Evolutionary conservation across 2,329 filamentous ascomycete genomes (phyloP).

Genomic region (Aspergillus brunneoviolaceus): DNA sequence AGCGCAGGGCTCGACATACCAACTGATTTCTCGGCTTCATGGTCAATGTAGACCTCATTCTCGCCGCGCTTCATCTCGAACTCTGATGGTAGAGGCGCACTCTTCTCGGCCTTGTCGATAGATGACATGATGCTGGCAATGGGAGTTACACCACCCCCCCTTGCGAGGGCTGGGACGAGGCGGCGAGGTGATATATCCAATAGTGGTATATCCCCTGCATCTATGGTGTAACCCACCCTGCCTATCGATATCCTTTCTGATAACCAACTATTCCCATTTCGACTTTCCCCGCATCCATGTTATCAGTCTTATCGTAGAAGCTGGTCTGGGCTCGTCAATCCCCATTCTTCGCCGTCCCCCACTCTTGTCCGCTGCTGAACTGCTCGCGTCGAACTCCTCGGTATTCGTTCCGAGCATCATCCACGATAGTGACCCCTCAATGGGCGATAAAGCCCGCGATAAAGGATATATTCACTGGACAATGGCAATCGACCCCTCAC

Average conservation of each 20-base stretch:
- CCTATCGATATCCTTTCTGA: too few species aligned
- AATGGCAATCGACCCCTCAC: not conserved
- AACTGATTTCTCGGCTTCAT: constrained; percentile 34
- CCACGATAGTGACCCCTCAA: not conserved
- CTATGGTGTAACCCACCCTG: constrained; percentile 18
- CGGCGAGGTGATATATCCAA: constrained; percentile 2
- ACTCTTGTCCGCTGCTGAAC: not conserved
- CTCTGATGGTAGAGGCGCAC: constrained; percentile 1
- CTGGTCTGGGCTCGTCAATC: not conserved
- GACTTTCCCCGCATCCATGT: not conserved
- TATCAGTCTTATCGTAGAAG: not conserved
- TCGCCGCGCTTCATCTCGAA: constrained; percentile 24
- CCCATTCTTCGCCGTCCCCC: not conserved
- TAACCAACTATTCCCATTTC: too few species aligned
- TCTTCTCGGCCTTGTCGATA: constrained; percentile 4
- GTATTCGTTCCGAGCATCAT: constrained; percentile 10
- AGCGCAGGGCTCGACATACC: constrained; percentile 22
- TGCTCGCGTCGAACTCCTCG: not conserved
- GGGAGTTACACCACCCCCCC: not conserved
- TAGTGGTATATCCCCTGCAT: constrained; percentile 13
- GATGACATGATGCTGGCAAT: not conserved
- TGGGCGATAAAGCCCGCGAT: not conserved
- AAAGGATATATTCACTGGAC: not conserved
- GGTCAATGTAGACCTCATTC: constrained; percentile 29
- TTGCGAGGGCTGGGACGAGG: not conserved